Evolutionary conservation across 345 rosid genomes (phyloP), one percentile per base, ranked within the genome.

Genomic region (Carallia pectinifolia): DNA sequence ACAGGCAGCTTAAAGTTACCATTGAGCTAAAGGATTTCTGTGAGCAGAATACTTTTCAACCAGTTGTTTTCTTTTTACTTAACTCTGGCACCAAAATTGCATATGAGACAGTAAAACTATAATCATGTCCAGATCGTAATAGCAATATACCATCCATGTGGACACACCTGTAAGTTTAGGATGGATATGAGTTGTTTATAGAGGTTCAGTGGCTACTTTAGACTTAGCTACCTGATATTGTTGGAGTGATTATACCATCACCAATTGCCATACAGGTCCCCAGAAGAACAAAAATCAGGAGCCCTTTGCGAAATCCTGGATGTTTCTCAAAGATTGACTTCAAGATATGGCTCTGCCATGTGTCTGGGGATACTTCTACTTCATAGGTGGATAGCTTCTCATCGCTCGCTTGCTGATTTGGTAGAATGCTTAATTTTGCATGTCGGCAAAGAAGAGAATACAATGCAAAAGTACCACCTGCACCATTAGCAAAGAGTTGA

Each of bases 271-370:
- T 71, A 64, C 75, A 71, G n/a, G 75, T 71, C 4, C 75, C 75
- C 16, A 71, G 29, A 30, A 71, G 63, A 40, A 56, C 75, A 54
- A 71, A 40, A 44, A 64, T 47, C 31, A 71, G 53, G 31, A 71
- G 58, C 9, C 54, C 23, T 48, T 73, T 62, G 63, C 53, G 87
- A 29, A 80, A 75, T 10, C 67, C 81, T 17, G 83, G 88, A 37
- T 85, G 85, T 74, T 85, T 88, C 85, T 83, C 90, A 29, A 86
- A 81, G 77, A 82, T 81, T 2, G 87, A 83, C 71, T 84, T 85
- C 65, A 88, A 66, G 5, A 75, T 79, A 13, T 87, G 77, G 61
- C 88, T 85, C 71, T 84, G 82, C 71, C 74, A 53, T 59, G 92
- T 80, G 70, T 82, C 89, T 44, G 76, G 56, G 4, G 84, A 77